These are phyloP conservation scores for Ceratocystis cubensis DNA, from an alignment of 2,329 filamentous ascomycete species.

Conservation along the genomic window DNA sequence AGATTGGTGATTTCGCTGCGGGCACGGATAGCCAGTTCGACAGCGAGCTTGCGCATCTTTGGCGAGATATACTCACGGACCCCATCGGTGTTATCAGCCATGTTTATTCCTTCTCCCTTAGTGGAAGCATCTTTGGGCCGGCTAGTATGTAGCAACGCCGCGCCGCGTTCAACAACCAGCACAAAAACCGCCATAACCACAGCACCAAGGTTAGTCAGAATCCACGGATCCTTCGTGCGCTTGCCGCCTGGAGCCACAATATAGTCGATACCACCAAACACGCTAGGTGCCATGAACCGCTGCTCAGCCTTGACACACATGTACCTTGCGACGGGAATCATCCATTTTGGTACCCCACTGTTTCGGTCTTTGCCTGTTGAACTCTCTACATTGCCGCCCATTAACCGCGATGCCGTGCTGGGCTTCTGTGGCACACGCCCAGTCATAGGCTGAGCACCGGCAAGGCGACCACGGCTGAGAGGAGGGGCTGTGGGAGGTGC, in stretches of 20 bases:
- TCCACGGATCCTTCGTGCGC: constrained; percentile 38
- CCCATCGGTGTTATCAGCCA: constrained; percentile 33
- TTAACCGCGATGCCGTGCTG: constrained; percentile 33
- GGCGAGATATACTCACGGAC: constrained; percentile 18
- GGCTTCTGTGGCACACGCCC: constrained; percentile 36
- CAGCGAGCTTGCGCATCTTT: constrained; percentile 33
- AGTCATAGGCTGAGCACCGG: constrained; percentile 15
- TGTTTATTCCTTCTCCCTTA: constrained; percentile 21
- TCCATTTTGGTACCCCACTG: constrained; percentile 47
- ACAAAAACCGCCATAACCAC: constrained; percentile 49
- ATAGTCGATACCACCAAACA: constrained; percentile 59
- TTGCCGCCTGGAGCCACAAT: constrained; percentile 36
- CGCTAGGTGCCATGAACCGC: constrained; percentile 52
- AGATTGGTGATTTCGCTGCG: constrained; percentile 33
- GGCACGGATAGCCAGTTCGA: constrained; percentile 32
- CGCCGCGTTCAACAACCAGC: constrained; percentile 35
- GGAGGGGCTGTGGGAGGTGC: constrained; percentile 13
- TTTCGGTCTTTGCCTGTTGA: constrained; percentile 16
- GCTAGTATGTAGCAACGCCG: constrained; percentile 31
- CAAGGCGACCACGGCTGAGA: neutral
- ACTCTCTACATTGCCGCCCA: constrained; percentile 29
- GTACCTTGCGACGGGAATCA: constrained; percentile 53
- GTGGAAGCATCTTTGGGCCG: constrained; percentile 29
- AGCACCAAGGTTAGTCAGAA: constrained; percentile 37
- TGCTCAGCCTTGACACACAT: constrained; percentile 49